Percentiles rank a stretch among this genome's conserved stretches.
These are phyloP conservation scores for Rhodotorula taiwanensis DNA, from an alignment of 768 basidiomycete species.

Conservation along the genomic window DNA sequence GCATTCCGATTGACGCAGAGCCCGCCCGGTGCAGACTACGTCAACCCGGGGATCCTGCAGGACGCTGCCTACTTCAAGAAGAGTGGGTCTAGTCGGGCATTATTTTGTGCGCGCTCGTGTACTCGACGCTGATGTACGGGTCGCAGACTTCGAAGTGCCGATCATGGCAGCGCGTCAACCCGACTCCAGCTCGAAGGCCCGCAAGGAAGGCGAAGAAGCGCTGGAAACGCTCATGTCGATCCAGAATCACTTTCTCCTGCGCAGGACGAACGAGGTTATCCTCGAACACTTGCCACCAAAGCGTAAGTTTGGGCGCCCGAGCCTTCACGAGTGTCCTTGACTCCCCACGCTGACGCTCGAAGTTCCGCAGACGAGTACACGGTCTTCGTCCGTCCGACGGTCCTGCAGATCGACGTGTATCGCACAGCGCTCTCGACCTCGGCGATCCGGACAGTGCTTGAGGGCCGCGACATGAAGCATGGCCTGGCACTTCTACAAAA, in stretches of 20 bases:
- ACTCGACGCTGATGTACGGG: neutral
- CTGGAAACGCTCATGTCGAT: constrained; percentile 58
- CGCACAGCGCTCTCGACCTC: constrained; percentile 64
- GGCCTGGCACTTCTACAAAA: constrained; percentile 68
- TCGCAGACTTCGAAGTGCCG: constrained; percentile 71
- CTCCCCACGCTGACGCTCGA: neutral
- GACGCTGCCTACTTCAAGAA: constrained; percentile 45
- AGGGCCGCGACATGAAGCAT: constrained; percentile 60
- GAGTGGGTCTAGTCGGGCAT: constrained; percentile 2
- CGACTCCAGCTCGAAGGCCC: constrained; percentile 62
- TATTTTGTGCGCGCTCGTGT: rapidly evolving
- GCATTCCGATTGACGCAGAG: neutral
- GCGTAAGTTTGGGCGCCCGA: constrained; percentile 51
- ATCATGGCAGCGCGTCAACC: constrained; percentile 80
- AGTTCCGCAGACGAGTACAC: constrained; percentile 76
- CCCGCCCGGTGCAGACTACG: constrained; percentile 58
- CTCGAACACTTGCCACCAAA: constrained; percentile 84
- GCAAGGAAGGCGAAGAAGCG: constrained; percentile 69
- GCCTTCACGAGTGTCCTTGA: neutral
- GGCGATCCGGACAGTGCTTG: constrained; percentile 61
- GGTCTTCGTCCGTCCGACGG: constrained; percentile 86
- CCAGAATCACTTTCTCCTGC: constrained; percentile 62
- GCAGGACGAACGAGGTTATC: constrained; percentile 75
- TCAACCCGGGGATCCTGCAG: constrained; percentile 80
- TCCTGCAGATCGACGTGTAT: constrained; percentile 74